A percentile compares a stretch with the other conserved stretches of the same genome.
Evolutionary conservation across 192 early-diverging fungal species (phyloP).

Genomic region (Backusella liffmaniae): DNA sequence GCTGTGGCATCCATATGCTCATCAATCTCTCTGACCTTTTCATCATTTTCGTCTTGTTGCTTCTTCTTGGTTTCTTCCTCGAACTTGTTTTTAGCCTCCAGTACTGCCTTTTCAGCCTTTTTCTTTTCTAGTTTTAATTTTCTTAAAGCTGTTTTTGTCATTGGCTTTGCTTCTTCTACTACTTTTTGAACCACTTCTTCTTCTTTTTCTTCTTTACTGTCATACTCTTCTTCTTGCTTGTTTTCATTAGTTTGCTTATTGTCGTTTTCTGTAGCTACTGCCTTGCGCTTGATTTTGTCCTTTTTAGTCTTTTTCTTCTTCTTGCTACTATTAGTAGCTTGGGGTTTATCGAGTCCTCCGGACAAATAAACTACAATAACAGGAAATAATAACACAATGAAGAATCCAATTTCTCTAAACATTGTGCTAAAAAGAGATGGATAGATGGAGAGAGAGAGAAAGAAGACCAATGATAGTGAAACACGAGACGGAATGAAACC

Average conservation of each 20-base stretch:
- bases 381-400: conserved; percentile 24
- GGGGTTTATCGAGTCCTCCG: neutral
- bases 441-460: neutral
- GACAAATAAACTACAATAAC: conserved; percentile 8
- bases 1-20: conserved; percentile 28
- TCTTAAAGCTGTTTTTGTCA: neutral
- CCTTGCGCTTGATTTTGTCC: neutral
- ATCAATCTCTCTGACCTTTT: conserved; percentile 21
- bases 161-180: neutral
- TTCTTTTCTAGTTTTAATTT: conserved; percentile 1
- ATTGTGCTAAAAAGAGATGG: neutral
- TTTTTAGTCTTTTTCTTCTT: conserved; percentile 18
- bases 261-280: neutral
- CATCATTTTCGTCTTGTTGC: neutral
- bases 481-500: neutral
- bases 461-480: neutral
- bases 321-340: conserved; percentile 20
- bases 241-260: neutral
- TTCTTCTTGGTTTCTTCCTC: neutral
- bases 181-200: neutral
- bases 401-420: conserved; percentile 20
- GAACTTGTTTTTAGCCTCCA: neutral
- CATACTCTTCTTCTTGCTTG: neutral
- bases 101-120: neutral
- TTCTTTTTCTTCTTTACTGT: neutral